Conservation (phyloP, 2,329 filamentous ascomycete genomes). For the Metarhizium guizhouense region DNA sequence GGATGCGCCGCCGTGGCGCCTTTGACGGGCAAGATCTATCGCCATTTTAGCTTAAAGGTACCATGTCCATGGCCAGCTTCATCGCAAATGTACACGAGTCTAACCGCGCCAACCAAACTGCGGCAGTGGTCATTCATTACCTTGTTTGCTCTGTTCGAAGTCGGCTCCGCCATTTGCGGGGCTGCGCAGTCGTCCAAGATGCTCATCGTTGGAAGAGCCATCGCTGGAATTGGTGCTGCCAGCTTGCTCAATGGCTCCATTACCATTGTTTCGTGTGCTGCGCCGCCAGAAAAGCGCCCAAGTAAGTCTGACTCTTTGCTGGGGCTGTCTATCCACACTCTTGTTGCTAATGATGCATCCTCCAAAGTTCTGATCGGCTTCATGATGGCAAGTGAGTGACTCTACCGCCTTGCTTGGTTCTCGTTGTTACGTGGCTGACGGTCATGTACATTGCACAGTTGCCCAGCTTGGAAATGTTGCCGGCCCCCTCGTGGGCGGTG, state of each 20-base stretch:
- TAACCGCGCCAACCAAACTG: too few relatives aligned
- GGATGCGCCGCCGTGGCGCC: neutral
- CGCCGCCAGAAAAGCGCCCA: slow-evolving; percentile 19
- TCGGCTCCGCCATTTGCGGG: slow-evolving; percentile 39
- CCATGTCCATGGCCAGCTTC: too few relatives aligned
- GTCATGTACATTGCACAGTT: slow-evolving; percentile 7
- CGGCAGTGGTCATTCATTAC: neutral
- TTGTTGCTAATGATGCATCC: too few relatives aligned
- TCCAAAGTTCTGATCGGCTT: slow-evolving; percentile 18
- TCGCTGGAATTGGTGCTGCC: slow-evolving; percentile 37
- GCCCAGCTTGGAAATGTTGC: slow-evolving; percentile 34
- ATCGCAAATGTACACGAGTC: too few relatives aligned
- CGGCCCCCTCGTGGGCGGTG: slow-evolving; percentile 36
- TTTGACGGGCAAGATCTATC: neutral
- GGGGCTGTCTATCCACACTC: too few relatives aligned
- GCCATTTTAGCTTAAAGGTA: neutral
- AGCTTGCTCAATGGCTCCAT: slow-evolving; percentile 30
- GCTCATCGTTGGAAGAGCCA: slow-evolving; percentile 40
- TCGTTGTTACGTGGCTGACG: too few relatives aligned
- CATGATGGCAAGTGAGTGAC: slow-evolving; percentile 12
- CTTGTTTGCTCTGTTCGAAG: slow-evolving; percentile 22
- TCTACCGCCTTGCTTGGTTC: too few relatives aligned
- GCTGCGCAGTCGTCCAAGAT: slow-evolving; percentile 32
- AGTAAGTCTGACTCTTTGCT: too few relatives aligned
- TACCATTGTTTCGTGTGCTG: slow-evolving; percentile 22